Conservation (phyloP, 202 grass and related monocot genomes). For the Musa balbisiana region DNA sequence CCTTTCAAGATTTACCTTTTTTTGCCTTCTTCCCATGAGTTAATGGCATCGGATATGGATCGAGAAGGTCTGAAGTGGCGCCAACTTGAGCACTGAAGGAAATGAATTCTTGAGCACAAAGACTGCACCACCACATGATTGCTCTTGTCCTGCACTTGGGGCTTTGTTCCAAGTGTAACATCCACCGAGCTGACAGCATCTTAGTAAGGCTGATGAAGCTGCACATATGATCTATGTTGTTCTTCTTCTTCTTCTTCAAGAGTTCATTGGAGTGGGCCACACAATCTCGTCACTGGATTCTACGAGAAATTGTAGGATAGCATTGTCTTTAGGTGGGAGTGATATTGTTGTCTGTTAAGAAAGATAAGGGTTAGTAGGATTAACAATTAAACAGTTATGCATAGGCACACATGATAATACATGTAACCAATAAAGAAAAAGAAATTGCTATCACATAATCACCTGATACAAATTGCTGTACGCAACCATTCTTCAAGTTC, state of each 20-base stretch:
- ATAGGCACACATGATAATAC: no score
- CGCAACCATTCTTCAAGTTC: no score
- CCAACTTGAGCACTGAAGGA: neutral
- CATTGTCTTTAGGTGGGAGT: no score
- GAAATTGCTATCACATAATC: no score
- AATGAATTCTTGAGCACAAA: slow-evolving; percentile 5
- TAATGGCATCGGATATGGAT: neutral
- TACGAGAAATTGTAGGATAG: no score
- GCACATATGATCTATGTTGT: neutral
- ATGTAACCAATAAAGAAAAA: no score
- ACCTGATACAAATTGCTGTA: no score
- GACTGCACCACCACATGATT: neutral
- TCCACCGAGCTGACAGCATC: neutral
- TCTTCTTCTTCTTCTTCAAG: neutral
- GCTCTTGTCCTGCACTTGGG: neutral
- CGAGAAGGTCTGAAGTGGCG: neutral
- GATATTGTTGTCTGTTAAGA: no score
- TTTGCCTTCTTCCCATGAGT: neutral
- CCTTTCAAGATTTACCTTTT: neutral
- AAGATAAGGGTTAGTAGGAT: no score
- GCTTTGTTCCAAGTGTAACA: neutral
- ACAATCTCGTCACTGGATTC: no score
- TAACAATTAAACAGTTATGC: no score
- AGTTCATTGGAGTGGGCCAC: no score
- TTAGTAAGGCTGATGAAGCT: neutral